These are phyloP conservation scores for Xylariaceae sp. DNA, from an alignment of 2,329 filamentous ascomycete species.

Conservation along the genomic window DNA sequence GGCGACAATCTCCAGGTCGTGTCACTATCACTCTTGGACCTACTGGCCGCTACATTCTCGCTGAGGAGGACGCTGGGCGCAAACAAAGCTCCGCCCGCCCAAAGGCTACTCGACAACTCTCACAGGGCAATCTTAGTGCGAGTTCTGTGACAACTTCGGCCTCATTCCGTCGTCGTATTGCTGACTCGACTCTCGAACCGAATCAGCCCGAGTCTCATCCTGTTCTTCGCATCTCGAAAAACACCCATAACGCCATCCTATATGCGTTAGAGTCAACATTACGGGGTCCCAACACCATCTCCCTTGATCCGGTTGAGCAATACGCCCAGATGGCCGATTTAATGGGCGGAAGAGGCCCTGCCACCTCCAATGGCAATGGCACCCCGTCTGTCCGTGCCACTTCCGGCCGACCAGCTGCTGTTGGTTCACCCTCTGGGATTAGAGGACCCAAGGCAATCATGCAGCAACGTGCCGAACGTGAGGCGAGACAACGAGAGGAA, in stretches of 20 bases:
- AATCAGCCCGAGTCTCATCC: conserved; percentile 52
- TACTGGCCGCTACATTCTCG: conserved; percentile 46
- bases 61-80: conserved; percentile 40
- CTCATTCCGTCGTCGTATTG: conserved; percentile 37
- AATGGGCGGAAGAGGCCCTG: conserved; percentile 60
- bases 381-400: conserved; percentile 54
- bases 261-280: conserved; percentile 92
- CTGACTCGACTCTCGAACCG: conserved; percentile 41
- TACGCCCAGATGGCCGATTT: conserved; percentile 92
- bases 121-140: conserved; percentile 54
- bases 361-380: conserved; percentile 62
- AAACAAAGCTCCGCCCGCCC: conserved; percentile 37
- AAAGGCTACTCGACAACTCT: conserved; percentile 48
- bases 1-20: conserved; percentile 36
- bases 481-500: conserved; percentile 71
- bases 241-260: conserved; percentile 88
- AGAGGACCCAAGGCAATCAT: conserved; percentile 90
- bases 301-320: conserved; percentile 83
- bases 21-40: conserved; percentile 58
- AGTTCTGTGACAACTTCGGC: conserved; percentile 49
- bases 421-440: conserved; percentile 69
- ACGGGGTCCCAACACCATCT: conserved; percentile 81
- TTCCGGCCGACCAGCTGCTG: conserved; percentile 54
- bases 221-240: conserved; percentile 73
- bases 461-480: conserved; percentile 81